A percentile compares a stretch with the other conserved stretches of the same genome.
Conservation (phyloP, 352 stramenopile genomes). For the Globisporangium perplexum region DNA sequence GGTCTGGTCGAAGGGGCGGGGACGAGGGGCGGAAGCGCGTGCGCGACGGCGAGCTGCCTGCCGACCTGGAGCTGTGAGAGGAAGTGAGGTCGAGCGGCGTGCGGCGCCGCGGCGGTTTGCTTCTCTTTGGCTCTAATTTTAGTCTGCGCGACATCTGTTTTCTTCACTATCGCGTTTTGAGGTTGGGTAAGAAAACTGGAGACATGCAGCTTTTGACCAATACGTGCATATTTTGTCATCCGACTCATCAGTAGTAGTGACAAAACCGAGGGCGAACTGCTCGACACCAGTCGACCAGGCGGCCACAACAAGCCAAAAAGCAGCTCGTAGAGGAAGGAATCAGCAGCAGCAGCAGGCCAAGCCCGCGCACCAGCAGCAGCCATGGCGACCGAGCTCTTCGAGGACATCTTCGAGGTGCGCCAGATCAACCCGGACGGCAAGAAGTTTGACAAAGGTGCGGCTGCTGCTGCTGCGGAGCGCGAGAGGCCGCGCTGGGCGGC, state of each 20-base stretch:
- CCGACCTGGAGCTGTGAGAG: too few species aligned
- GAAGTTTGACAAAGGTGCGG: slow-evolving; percentile 93
- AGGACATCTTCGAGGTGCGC: slow-evolving; percentile 98
- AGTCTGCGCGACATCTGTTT: too few species aligned
- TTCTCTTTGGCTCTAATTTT: slow-evolving; percentile 14
- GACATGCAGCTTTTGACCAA: too few species aligned
- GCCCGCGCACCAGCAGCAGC: slow-evolving; percentile 2
- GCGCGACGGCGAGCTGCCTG: neutral
- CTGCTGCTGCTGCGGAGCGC: neutral
- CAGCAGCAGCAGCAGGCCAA: neutral
- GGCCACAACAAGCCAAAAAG: neutral
- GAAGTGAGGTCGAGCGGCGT: too few species aligned
- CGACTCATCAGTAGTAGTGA: too few species aligned
- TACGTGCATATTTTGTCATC: too few species aligned
- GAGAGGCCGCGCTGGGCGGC: too few species aligned
- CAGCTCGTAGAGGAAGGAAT: neutral
- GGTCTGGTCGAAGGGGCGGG: too few species aligned
- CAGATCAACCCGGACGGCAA: slow-evolving; percentile 97
- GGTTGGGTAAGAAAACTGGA: too few species aligned
- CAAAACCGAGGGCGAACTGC: neutral
- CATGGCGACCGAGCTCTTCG: slow-evolving; percentile 93
- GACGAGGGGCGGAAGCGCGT: neutral
- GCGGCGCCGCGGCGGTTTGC: too few species aligned
- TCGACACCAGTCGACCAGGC: neutral
- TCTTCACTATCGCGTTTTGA: too few species aligned